Base-by-base conservation (phyloP, 768 basidiomycete species). In the Russula ochroleuca region DNA sequence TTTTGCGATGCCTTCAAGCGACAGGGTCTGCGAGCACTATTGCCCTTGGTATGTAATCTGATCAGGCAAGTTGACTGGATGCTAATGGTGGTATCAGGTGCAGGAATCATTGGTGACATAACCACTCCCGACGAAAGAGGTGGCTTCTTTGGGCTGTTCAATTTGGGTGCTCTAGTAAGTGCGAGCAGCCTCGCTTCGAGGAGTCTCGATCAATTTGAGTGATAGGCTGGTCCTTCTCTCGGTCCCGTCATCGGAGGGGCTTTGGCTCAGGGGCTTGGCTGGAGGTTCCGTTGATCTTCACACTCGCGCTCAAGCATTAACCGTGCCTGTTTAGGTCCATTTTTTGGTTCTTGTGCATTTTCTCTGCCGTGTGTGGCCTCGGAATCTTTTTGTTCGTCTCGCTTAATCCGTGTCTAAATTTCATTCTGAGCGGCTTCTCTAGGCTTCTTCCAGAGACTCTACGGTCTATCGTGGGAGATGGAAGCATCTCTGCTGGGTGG, bases 31-130 rank as follows among this genome's bases (percentile, higher is more conserved):
- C 90, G 0, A 89, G 89, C 62, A 90, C 88, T 0, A 79, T 91
- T 64, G 89, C 89, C 0, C 76, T 92, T 23, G 88, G 89, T 82
- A 35, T 35, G 35, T 10, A 38, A 23, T 31, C 4, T 40, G 45
- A 28, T 0, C 11, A 35, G 21, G 4, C 13, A 19, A 15, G 7
- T 13, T 33, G 15, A 6, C 40, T 9, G 28, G 17, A 10, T 17
- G 5, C 63, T 49, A 8, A 38, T 35, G 43, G 4, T 45, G 23
- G 23, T 45, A 57, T 31, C 43, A 84, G 86, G 86, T 57, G 84
- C 87, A 37, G 92, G 92, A 6, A 84, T 90, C 7, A 81, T 95
- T 61, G 84, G 84, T 2, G 92, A 95, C 70, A 87, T 95, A 31
- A 82, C 89, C 6, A 81, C 81, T 2, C 85, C 83, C 0, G 79